These are phyloP conservation scores for Fraxinus cuspidata DNA, from an alignment of 257 asterid species.

Conservation along the genomic window DNA sequence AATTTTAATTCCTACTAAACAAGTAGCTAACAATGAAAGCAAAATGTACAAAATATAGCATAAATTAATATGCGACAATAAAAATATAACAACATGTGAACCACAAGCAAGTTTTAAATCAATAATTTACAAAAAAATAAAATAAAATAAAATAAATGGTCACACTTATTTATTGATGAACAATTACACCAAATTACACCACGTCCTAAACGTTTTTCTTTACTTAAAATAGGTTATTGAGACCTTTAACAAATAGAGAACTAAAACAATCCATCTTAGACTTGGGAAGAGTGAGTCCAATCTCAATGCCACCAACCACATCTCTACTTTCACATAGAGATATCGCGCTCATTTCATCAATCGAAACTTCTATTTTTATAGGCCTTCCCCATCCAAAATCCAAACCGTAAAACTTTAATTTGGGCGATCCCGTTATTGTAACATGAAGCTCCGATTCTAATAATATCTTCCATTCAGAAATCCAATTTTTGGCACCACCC, in stretches of 20 bases:
- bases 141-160: too few relatives aligned
- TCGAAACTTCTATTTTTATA: constrained; percentile 38
- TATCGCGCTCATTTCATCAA: constrained; percentile 26
- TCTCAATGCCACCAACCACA: constrained; percentile 40
- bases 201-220: too few relatives aligned
- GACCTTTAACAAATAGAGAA: constrained; percentile 20
- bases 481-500: constrained; percentile 37
- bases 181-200: too few relatives aligned
- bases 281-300: constrained; percentile 35
- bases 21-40: too few relatives aligned
- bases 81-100: too few relatives aligned
- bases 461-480: constrained; percentile 36
- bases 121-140: too few relatives aligned
- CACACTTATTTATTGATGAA: too few relatives aligned
- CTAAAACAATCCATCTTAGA: constrained; percentile 31
- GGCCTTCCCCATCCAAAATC: constrained; percentile 59
- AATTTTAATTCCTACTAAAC: too few relatives aligned
- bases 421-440: constrained; percentile 45
- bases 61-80: too few relatives aligned
- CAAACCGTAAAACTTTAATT: constrained; percentile 32
- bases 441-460: constrained; percentile 41
- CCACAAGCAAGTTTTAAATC: too few relatives aligned
- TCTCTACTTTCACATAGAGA: constrained; percentile 41
- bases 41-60: too few relatives aligned
- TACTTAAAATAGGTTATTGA: background rate